Base-by-base conservation (phyloP, 1,284 basidiomycete species). In the Apiotrichum veenhuisii region DNA sequence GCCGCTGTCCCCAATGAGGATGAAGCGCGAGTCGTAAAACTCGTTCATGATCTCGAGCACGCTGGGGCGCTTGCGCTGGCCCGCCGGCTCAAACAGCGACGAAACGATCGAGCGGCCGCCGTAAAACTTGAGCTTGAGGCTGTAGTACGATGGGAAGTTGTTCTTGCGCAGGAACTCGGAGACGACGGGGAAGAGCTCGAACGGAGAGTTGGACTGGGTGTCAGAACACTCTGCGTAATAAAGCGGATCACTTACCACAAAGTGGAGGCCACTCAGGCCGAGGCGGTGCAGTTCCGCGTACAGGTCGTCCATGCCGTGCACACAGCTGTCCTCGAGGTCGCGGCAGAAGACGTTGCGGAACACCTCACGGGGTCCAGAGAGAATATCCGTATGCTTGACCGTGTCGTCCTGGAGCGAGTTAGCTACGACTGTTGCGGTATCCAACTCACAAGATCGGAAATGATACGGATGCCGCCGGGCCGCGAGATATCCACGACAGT, bases 251-350 rank as follows among this genome's bases (percentile, higher is more conserved):
- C 89, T 73, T 64, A 90, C 88, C 40, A 92, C 88, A 73, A 90
- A 92, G 69, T 92, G 90, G 70, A 92, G 92, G 33, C 86, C 79
- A 9, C 85, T 84, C 5, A 88, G 88, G 25, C 80, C 80, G 12
- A 74, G 78, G 80, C 83, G 43, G 1, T 63, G 87, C 82, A 94
- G 84, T 10, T 70, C 67, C 12, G 78, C 78, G 73, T 93, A 94
- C 85, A 91, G 90, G 11, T 86, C 83, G 33, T 85, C 83, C 87
- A 97, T 93, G 2, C 88, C 92, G 2, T 85, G 86, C 37, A 96
- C 87, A 44, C 87, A 79, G 41, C 85, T 83, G 52, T 96, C 91
- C 51, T 82, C 79, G 37, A 91, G 65, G n/a, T 76, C 72, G 5
- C 78, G 70, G 43, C 79, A 79, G 52, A 82, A 82, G 37, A 80